Base-by-base conservation (phyloP, 179 eudicot species). In the Actinidia arguta region DNA sequence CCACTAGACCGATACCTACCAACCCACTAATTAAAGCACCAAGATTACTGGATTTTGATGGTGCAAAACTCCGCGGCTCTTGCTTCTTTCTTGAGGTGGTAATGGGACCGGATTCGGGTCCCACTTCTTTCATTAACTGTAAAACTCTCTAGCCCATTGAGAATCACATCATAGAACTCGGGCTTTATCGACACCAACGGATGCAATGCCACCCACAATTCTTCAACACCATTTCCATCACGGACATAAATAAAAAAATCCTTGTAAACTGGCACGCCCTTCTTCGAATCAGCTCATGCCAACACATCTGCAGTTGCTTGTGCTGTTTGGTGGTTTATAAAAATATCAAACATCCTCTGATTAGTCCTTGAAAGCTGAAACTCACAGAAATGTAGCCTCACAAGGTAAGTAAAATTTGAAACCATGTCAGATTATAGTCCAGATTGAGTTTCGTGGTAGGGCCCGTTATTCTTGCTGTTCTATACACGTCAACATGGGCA, bases 381-480 rank as follows among this genome's bases (percentile, higher is more conserved):
- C 44, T 94, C 98, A 58, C 98, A 94, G 78, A 94, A 93, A 74
- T 94, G 98, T 16, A 94, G 62, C 83, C 98, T 90, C 73, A 89
- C 73, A 24, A 92, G 48, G 56, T 93, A 94, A 1, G 89, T 88
- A 64, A 92, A 94, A 36, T 88, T 85, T 0, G 86, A 82, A 79
- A 77, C 98, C 98, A 94, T 6, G 98, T 91, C 10, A 94, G 92
- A 46, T 94, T 94, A 77, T 85, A 94, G n/a, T 84, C 85, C 54
- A 79, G 31, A 52, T 92, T 93, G 27, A 91, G 48, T 0, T 87
- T 86, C 0, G 90, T 86, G 16, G 86, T 83, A 3, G 91, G 88
- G 22, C 95, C 95, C 98, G 92, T 93, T 13, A 76, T 82, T 78
- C 97, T 83, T 82, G 95, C 88, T 8, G 98, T 91, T 18, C 82